phyloP scores from a whole-genome alignment of 2,329 filamentous ascomycete species.

The Diplodia sapinea region DNA sequence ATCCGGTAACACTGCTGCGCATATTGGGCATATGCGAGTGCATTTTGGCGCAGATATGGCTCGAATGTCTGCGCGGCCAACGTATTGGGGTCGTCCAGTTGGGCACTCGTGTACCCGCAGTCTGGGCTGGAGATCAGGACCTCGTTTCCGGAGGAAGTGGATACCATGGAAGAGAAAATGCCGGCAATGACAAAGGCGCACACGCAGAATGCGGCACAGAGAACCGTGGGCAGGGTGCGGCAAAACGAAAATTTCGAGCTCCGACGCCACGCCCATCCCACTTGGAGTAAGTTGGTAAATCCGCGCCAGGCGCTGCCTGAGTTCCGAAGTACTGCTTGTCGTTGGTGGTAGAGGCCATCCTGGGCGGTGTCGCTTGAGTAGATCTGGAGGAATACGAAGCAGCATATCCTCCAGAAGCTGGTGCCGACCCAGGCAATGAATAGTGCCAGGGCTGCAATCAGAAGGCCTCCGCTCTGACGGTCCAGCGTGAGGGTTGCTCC shows the following conservation, averaged over 20 bases:
- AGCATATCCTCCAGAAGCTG: slow-evolving; percentile 36
- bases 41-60: not conserved
- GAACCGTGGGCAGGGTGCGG: slow-evolving; percentile 1
- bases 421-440: slow-evolving; percentile 40
- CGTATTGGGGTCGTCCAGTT: not conserved
- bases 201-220: not conserved
- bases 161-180: slow-evolving; percentile 45
- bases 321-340: slow-evolving; percentile 32
- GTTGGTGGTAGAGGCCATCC: slow-evolving; percentile 39
- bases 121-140: slow-evolving; percentile 21
- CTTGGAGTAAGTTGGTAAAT: slow-evolving; percentile 5
- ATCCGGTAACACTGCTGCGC: slow-evolving; percentile 30
- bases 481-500: slow-evolving; percentile 45
- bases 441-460: slow-evolving; percentile 45
- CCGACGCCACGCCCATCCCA: slow-evolving; percentile 14
- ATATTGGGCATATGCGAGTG: slow-evolving; percentile 6
- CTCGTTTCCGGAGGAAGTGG: slow-evolving; percentile 35
- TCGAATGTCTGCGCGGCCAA: not conserved
- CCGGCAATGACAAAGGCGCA: slow-evolving; percentile 38
- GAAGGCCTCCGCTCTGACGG: slow-evolving; percentile 39
- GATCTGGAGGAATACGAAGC: slow-evolving; percentile 35
- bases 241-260: not conserved
- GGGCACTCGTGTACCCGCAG: slow-evolving; percentile 34
- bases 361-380: slow-evolving; percentile 34
- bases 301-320: slow-evolving; percentile 12